These are phyloP conservation scores for Populus euphratica DNA, from an alignment of 345 rosid species.

Conservation along the genomic window DNA sequence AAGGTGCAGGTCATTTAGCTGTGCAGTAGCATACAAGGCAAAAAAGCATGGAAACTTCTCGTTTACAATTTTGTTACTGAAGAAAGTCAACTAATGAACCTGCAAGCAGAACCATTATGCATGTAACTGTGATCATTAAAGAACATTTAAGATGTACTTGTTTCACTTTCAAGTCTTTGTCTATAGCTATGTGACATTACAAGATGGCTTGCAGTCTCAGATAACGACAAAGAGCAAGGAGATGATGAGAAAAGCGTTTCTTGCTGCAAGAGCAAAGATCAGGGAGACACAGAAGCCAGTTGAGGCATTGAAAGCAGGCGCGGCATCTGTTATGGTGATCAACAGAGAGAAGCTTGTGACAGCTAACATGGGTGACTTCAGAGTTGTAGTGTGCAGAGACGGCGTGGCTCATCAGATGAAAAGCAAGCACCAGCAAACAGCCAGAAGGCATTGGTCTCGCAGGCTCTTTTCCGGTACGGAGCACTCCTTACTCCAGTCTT, in stretches of 20 bases:
- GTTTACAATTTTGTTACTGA: background rate
- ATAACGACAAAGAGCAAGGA: constrained; percentile 52
- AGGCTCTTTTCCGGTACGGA: constrained; percentile 40
- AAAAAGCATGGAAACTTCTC: background rate
- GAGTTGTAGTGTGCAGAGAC: constrained; percentile 55
- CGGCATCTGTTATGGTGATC: constrained; percentile 59
- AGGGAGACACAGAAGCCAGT: constrained; percentile 33
- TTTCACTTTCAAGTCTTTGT: background rate
- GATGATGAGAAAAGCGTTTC: constrained; percentile 51
- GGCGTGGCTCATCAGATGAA: constrained; percentile 58
- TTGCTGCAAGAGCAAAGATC: constrained; percentile 44
- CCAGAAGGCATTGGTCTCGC: constrained; percentile 46
- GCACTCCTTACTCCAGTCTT: background rate
- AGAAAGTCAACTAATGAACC: background rate
- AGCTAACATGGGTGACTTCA: constrained; percentile 56
- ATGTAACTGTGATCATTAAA: background rate
- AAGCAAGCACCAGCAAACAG: constrained; percentile 24
- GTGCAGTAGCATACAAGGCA: background rate
- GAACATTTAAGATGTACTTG: background rate
- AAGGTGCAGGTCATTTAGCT: background rate
- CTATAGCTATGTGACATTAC: background rate
- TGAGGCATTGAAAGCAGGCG: constrained; percentile 34
- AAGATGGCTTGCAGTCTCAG: constrained; percentile 35
- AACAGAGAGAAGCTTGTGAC: constrained; percentile 64
- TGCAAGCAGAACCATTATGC: background rate